phyloP scores from a whole-genome alignment of 1,284 basidiomycete species.

The Schizopora paradoxa region DNA sequence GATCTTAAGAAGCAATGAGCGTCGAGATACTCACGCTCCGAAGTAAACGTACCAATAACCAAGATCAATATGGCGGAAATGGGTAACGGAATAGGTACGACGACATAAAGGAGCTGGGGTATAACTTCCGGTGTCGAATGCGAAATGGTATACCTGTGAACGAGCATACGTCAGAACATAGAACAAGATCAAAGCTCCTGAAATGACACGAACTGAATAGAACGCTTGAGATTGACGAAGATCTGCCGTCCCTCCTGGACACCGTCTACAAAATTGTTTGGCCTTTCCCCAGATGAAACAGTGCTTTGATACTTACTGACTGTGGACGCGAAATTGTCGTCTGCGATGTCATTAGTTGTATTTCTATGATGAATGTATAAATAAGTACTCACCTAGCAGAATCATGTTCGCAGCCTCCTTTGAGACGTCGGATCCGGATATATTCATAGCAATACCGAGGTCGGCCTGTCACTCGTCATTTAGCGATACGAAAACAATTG shows the following conservation, averaged over 20 bases:
- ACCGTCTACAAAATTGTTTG: constrained; percentile 39
- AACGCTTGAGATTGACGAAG: constrained; percentile 63
- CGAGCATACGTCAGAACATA: background rate
- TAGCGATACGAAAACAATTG: background rate
- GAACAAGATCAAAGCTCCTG: background rate
- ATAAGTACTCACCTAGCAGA: constrained; percentile 41
- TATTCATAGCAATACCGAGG: constrained; percentile 71
- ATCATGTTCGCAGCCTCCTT: constrained; percentile 75
- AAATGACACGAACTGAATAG: constrained; percentile 47
- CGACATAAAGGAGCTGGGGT: constrained; percentile 61
- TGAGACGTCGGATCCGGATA: constrained; percentile 66
- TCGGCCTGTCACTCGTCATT: constrained; percentile 39
- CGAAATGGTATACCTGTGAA: constrained; percentile 51
- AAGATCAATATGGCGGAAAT: constrained; percentile 63
- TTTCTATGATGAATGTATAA: background rate
- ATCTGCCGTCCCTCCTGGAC: constrained; percentile 65
- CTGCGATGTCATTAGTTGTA: constrained; percentile 26
- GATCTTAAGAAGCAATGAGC: constrained; percentile 35
- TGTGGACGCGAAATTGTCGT: constrained; percentile 66
- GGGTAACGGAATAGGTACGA: constrained; percentile 62
- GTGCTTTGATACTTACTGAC: constrained; percentile 46
- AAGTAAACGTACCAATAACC: constrained; percentile 49
- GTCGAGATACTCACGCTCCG: background rate
- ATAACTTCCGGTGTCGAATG: constrained; percentile 67
- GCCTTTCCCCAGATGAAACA: background rate